These are phyloP conservation scores for Zygosaccharomyces kombuchaensis DNA, from an alignment of 805 yeast species.

Conservation along the genomic window DNA sequence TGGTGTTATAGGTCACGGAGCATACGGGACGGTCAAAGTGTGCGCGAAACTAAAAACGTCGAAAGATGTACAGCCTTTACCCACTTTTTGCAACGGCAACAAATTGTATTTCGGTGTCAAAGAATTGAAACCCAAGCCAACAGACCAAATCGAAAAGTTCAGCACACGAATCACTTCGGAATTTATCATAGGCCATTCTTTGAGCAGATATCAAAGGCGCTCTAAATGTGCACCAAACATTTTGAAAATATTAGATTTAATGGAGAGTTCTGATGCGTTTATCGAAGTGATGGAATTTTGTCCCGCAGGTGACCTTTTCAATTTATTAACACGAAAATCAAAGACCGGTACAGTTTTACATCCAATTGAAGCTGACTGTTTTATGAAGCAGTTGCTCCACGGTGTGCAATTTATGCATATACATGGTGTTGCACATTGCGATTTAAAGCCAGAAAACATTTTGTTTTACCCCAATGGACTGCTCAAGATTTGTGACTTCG, in stretches of 20 bases:
- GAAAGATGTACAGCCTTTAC: slow-evolving; percentile 12
- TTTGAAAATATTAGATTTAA: slow-evolving; percentile 71
- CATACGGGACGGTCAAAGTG: slow-evolving; percentile 88
- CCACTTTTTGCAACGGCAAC: slow-evolving; percentile 64
- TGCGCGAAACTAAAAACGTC: slow-evolving; percentile 49
- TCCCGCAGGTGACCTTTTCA: slow-evolving; percentile 73
- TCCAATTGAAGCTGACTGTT: slow-evolving; percentile 77
- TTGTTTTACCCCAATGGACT: slow-evolving; percentile 63
- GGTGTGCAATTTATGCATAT: slow-evolving; percentile 84
- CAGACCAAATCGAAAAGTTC: slow-evolving; percentile 86
- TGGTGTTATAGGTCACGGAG: slow-evolving; percentile 80
- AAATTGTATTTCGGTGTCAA: slow-evolving; percentile 78
- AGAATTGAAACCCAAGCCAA: slow-evolving; percentile 80
- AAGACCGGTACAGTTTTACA: slow-evolving; percentile 48
- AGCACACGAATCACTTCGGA: slow-evolving; percentile 84
- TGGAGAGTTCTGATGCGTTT: slow-evolving; percentile 67
- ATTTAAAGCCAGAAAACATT: slow-evolving; percentile 84
- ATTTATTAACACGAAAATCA: slow-evolving; percentile 47
- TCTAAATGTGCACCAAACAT: slow-evolving; percentile 47
- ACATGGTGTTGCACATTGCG: slow-evolving; percentile 93
- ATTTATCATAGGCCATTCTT: slow-evolving; percentile 77
- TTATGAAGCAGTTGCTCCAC: slow-evolving; percentile 76
- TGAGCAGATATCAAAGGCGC: slow-evolving; percentile 47
- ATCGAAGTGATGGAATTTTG: slow-evolving; percentile 94
- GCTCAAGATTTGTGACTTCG: slow-evolving; percentile 77